Conservation (phyloP, 768 basidiomycete genomes). For the Coprinopsis cinerea region DNA sequence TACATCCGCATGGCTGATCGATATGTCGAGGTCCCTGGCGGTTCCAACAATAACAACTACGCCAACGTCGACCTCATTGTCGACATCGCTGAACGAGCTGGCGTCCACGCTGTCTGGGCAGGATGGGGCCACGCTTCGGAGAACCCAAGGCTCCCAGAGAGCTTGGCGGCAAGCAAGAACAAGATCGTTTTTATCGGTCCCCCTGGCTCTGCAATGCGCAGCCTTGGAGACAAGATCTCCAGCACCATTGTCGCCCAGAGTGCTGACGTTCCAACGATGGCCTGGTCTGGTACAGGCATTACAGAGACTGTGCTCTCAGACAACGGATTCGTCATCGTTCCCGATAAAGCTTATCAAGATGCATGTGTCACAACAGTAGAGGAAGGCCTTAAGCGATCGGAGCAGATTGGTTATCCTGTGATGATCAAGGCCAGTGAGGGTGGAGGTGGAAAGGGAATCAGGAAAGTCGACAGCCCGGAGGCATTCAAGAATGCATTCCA, state of each 20-base stretch:
- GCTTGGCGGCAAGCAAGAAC: conserved; percentile 83
- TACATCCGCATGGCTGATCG: conserved; percentile 99
- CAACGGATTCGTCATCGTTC: conserved; percentile 89
- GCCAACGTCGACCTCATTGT: conserved; percentile 99
- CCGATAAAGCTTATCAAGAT: conserved; percentile 79
- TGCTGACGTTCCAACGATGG: conserved; percentile 95
- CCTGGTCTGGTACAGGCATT: conserved; percentile 97
- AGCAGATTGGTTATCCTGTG: conserved; percentile 90
- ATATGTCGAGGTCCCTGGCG: conserved; percentile 98
- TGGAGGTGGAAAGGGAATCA: conserved; percentile 98
- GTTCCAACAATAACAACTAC: conserved; percentile 98
- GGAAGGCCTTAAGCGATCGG: conserved; percentile 77
- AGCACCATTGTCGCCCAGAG: conserved; percentile 98
- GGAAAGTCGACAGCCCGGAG: conserved; percentile 84
- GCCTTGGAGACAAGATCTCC: conserved; percentile 98
- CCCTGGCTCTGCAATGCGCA: conserved; percentile 97
- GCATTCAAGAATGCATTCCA: conserved; percentile 92
- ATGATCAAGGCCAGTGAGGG: conserved; percentile 99
- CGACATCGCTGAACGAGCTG: conserved; percentile 94
- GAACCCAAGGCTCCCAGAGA: conserved; percentile 94
- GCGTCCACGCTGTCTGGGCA: conserved; percentile 99
- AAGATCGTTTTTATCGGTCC: conserved; percentile 99
- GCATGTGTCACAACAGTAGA: conserved; percentile 89
- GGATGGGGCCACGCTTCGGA: conserved; percentile 99
- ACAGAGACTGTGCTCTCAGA: conserved; percentile 78